Evolutionary conservation across 1,139 yeast genomes (phyloP).

Genomic region (Pichia sp.): DNA sequence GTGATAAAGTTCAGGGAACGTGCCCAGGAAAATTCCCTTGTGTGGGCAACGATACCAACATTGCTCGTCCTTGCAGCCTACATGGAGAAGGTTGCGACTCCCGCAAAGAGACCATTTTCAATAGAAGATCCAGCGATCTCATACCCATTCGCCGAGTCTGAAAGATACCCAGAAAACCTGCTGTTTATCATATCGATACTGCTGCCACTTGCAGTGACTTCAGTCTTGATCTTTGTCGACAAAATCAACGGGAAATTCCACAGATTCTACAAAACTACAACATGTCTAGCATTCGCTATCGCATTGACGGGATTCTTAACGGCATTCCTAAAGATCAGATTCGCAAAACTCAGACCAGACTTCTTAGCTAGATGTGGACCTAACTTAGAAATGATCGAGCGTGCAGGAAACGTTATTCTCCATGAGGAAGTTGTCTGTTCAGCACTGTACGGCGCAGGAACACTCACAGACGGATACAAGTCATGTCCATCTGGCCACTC

Average conservation of each 20-base stretch:
- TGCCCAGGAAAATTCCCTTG: conserved; percentile 14
- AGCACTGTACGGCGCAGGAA: conserved; percentile 38
- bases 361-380: conserved; percentile 64
- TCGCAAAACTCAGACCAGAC: conserved; percentile 80
- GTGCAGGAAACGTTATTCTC: conserved; percentile 9
- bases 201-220: conserved; percentile 38
- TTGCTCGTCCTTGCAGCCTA: conserved; percentile 11
- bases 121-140: conserved; percentile 39
- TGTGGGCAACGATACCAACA: conserved; percentile 17
- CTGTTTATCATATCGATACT: conserved; percentile 41
- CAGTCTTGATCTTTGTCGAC: conserved; percentile 8
- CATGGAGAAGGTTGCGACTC: conserved; percentile 27
- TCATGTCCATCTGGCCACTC: conserved; percentile 83
- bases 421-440: conserved; percentile 48
- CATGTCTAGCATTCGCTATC: conserved; percentile 42
- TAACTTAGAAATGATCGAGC: neutral
- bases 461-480: conserved; percentile 65
- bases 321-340: conserved; percentile 60
- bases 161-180: conserved; percentile 39
- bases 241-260: conserved; percentile 9
- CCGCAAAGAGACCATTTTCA: conserved; percentile 40
- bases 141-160: conserved; percentile 45
- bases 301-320: conserved; percentile 45
- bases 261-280: conserved; percentile 33
- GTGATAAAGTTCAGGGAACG: conserved; percentile 11